Base-by-base conservation (phyloP, 148 eudicot species). In the Heliosperma pusillum region DNA sequence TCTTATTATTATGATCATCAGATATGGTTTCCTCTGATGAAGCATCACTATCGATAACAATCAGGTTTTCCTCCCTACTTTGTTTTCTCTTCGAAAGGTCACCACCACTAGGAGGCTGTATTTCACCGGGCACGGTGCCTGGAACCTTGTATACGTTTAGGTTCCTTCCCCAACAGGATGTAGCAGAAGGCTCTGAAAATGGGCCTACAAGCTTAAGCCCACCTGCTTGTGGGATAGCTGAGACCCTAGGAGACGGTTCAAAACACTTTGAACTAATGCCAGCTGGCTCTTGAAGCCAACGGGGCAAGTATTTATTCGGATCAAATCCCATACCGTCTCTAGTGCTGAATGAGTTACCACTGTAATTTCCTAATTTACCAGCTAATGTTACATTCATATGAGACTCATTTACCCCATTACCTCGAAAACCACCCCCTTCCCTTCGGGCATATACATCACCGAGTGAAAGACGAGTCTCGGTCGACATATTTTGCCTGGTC, bases 11-110 rank as follows among this genome's bases (percentile, higher is more conserved):
- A 27, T 40, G 82, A 56, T 85, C 88, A 64, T 85, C 90, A 4
- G 87, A 87, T 70, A 87, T 74, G 22, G 90, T 87, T 77, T 82
- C 90, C 77, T 85, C 90, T 1, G 90, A 87, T 12, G 90, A 85
- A 11, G 77, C 87, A 72, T 85, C 90, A 45, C 90, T 85, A 29
- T 87, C 78, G 68, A 87, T 80, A 45, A 87, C 65, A 20, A 87
- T 80, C 44, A 80, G 53, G 30, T 77, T 78, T 45, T 80, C 57
- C 4, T 76, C 15, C 33, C 6, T 58, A 44, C 47, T 75, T 45
- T 29, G 64, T 56, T 81, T 80, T 30, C 36, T 68, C n/a, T 10
- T 36, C 7, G 59, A 40, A 40, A 73, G 66, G 52, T 20, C 69
- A 17, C 55, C 17, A 4, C 55, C 40, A 52, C 55, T 64, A 0